A percentile compares a stretch with the other conserved stretches of the same genome.
phyloP scores from a whole-genome alignment of 2,329 filamentous ascomycete genomes.

The Scortechinia acanthostroma region DNA sequence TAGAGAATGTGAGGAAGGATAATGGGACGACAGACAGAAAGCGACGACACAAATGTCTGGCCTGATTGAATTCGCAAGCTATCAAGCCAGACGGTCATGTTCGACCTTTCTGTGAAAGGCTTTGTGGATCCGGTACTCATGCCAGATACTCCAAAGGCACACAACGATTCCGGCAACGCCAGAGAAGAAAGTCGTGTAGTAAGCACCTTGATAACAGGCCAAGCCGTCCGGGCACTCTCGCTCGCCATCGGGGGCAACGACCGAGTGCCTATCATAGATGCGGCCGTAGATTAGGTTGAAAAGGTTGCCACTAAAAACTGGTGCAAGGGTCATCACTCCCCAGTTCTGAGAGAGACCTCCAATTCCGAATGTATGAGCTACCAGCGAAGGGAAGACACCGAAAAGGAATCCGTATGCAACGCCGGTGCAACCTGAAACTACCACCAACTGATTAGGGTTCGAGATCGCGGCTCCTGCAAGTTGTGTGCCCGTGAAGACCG shows the following conservation, averaged over 20 bases:
- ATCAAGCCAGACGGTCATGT: neutral
- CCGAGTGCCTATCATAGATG: constrained; percentile 75
- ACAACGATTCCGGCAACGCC: constrained; percentile 64
- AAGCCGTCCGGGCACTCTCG: constrained; percentile 71
- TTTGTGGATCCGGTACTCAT: constrained; percentile 33
- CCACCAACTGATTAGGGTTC: constrained; percentile 69
- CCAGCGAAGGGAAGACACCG: constrained; percentile 83
- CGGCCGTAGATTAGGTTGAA: constrained; percentile 88
- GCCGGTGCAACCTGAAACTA: constrained; percentile 78
- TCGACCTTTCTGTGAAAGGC: neutral
- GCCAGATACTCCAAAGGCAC: constrained; percentile 64
- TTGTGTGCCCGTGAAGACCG: constrained; percentile 75
- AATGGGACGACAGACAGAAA: neutral
- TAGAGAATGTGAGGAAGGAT: neutral
- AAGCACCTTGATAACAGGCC: constrained; percentile 74
- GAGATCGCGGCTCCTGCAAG: constrained; percentile 67
- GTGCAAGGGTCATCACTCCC: constrained; percentile 87
- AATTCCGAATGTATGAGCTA: constrained; percentile 85
- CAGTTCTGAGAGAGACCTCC: constrained; percentile 87
- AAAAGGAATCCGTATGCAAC: constrained; percentile 90
- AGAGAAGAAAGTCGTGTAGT: constrained; percentile 69
- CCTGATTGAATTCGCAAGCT: neutral
- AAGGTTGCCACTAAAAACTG: constrained; percentile 76
- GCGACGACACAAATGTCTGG: too few relatives aligned
- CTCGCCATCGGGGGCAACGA: constrained; percentile 61